Conservation (phyloP, 1,284 basidiomycete genomes). For the Rhodotorula sp. region DNA sequence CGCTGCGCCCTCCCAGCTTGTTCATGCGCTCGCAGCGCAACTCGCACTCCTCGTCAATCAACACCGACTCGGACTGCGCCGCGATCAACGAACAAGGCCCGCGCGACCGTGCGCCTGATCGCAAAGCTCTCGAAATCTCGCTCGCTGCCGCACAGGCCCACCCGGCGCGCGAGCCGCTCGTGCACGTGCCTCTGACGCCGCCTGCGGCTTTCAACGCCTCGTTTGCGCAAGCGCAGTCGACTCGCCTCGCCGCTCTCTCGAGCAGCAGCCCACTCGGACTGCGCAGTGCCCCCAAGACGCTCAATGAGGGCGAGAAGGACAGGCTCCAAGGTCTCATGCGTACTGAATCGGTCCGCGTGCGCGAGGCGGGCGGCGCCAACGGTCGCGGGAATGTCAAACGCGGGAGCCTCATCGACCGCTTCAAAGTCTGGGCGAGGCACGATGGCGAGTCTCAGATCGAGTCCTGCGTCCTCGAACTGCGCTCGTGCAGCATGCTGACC, state of each 20-base stretch:
- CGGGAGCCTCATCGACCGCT: slow-evolving; percentile 51
- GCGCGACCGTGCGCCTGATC: not conserved
- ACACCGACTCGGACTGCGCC: not conserved
- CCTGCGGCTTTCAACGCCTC: slow-evolving; percentile 1
- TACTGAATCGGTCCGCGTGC: slow-evolving; percentile 50
- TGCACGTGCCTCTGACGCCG: slow-evolving; percentile 1
- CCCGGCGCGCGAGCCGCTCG: not conserved
- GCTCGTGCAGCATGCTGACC: not conserved
- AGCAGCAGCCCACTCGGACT: not conserved
- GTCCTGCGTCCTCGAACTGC: not conserved
- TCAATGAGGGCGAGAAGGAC: slow-evolving; percentile 70
- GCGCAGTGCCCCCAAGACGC: not conserved
- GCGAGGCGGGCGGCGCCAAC: slow-evolving; percentile 34
- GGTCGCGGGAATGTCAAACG: slow-evolving; percentile 34
- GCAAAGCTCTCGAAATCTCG: not conserved
- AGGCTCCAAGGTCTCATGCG: slow-evolving; percentile 75
- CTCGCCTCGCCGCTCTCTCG: not conserved
- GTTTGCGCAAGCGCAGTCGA: slow-evolving; percentile 2
- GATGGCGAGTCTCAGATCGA: slow-evolving; percentile 55
- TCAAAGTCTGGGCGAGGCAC: slow-evolving; percentile 82
- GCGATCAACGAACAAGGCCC: not conserved
- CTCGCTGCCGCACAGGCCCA: not conserved
- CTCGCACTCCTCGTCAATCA: not conserved
- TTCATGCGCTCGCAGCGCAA: not conserved
- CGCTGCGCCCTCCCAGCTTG: not conserved